Conservation (phyloP, 148 eudicot genomes). For the Polygonum aviculare region DNA sequence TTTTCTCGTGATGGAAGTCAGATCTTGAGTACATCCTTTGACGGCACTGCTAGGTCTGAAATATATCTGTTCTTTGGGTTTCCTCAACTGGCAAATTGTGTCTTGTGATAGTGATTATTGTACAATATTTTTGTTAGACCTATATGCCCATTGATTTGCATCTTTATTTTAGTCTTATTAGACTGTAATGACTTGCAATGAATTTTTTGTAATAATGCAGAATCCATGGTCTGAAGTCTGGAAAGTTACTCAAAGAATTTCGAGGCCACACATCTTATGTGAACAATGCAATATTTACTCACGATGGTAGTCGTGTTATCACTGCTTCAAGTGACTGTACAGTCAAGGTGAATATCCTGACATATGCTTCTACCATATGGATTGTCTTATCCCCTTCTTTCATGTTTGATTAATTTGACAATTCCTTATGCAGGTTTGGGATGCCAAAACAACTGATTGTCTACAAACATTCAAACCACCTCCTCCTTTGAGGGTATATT, state of each 20-base stretch:
- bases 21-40: conserved; percentile 90
- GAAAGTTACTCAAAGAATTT: conserved; percentile 85
- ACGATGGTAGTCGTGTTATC: conserved; percentile 78
- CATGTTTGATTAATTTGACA: conserved; percentile 11
- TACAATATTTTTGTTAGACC: too few relatives aligned
- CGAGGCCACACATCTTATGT: conserved; percentile 95
- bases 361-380: not conserved
- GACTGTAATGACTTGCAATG: too few relatives aligned
- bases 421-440: conserved; percentile 72
- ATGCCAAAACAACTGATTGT: conserved; percentile 85
- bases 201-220: conserved; percentile 26
- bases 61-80: not conserved
- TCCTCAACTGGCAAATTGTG: not conserved
- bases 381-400: not conserved
- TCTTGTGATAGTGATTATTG: not conserved
- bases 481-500: conserved; percentile 79
- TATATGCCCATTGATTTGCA: too few relatives aligned
- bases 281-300: conserved; percentile 81
- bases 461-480: conserved; percentile 95
- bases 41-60: conserved; percentile 79
- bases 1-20: conserved; percentile 98
- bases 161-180: too few relatives aligned
- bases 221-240: conserved; percentile 90
- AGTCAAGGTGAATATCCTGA: conserved; percentile 51
- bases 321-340: conserved; percentile 98